phyloP scores from a whole-genome alignment of 208 protist genomes.

The Leishmania major region DNA sequence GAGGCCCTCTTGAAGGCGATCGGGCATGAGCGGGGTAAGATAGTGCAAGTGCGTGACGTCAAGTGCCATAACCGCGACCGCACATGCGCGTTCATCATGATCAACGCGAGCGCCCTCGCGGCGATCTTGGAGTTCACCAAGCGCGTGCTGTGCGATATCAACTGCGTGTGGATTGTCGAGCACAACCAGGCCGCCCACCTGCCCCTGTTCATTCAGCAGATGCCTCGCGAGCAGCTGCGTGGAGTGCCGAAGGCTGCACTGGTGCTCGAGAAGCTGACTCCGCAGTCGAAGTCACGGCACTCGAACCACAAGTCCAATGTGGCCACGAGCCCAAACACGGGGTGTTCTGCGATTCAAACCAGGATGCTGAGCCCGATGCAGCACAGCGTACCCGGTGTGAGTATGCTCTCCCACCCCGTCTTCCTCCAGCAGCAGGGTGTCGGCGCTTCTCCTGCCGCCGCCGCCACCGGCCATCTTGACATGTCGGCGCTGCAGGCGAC shows the following conservation, averaged over 20 bases:
- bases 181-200: constrained; percentile 38
- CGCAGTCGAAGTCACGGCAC: constrained; percentile 33
- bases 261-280: constrained; percentile 76
- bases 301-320: neutral
- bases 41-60: constrained; percentile 73
- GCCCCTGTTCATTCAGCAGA: constrained; percentile 53
- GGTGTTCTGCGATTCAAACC: constrained; percentile 4
- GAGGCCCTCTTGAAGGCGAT: constrained; percentile 69
- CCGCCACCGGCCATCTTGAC: constrained; percentile 12
- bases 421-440: constrained; percentile 16
- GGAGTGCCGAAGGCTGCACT: constrained; percentile 80
- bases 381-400: neutral
- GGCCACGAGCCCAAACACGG: neutral
- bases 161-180: constrained; percentile 76
- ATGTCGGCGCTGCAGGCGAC: constrained; percentile 2
- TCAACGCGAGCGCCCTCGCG: constrained; percentile 58
- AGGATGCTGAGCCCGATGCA: constrained; percentile 19
- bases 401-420: constrained; percentile 9
- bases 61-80: constrained; percentile 83
- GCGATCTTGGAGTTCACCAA: constrained; percentile 70
- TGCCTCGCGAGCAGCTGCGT: constrained; percentile 63
- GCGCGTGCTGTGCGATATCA: constrained; percentile 78
- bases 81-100: constrained; percentile 85
- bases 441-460: neutral
- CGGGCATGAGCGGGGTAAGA: constrained; percentile 45